Conservation (phyloP, 257 asterid species). For the Nyctanthes arbortristis region DNA sequence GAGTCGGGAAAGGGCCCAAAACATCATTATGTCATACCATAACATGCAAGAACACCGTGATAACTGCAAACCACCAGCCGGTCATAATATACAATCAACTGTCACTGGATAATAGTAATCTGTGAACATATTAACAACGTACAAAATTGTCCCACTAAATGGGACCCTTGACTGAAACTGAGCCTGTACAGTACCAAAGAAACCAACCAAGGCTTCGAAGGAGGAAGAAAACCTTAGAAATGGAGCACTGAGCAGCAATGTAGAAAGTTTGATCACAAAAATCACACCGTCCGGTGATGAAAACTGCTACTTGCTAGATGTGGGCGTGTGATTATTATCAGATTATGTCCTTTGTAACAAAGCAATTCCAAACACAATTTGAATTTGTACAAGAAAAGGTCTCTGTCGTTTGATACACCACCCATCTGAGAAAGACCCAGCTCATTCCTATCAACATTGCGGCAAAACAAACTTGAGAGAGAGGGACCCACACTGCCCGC, state of each 20-base stretch:
- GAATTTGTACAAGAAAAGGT: conserved; percentile 2
- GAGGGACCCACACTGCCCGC: no score
- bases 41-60: background rate
- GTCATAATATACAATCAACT: conserved; percentile 1
- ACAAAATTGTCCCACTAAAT: background rate
- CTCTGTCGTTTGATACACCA: background rate
- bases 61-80: background rate
- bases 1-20: background rate
- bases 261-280: background rate
- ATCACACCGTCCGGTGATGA: background rate
- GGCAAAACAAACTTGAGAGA: background rate
- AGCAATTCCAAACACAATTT: background rate
- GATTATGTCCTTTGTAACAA: background rate
- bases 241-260: background rate
- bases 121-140: background rate
- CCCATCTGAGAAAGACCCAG: background rate
- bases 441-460: background rate
- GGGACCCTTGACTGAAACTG: background rate
- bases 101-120: background rate
- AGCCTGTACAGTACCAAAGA: background rate
- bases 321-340: no score
- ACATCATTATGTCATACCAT: background rate
- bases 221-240: background rate
- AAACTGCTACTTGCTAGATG: background rate
- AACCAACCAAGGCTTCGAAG: conserved; percentile 3